These are phyloP conservation scores for Malassezia slooffiae DNA, from an alignment of 1,284 basidiomycete species.

Conservation along the genomic window DNA sequence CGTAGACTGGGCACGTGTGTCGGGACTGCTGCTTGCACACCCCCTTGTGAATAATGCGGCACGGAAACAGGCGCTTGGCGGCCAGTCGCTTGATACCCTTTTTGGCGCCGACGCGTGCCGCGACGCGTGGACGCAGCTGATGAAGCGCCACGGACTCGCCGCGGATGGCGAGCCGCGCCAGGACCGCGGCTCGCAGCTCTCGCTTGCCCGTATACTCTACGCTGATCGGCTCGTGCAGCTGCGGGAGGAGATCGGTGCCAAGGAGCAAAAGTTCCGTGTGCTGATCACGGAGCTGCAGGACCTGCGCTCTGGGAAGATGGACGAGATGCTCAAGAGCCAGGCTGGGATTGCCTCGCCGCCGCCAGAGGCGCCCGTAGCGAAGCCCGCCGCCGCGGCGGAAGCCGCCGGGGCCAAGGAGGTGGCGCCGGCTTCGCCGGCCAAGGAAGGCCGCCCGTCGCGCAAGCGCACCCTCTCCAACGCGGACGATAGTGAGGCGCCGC, in stretches of 20 bases:
- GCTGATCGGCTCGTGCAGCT: constrained; percentile 35
- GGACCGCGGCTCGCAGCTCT: constrained; percentile 27
- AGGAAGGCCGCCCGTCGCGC: not conserved
- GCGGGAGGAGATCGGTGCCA: constrained; percentile 24
- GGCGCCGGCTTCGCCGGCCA: not conserved
- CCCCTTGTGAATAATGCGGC: constrained; percentile 22
- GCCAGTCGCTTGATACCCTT: constrained; percentile 25
- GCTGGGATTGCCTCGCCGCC: not conserved
- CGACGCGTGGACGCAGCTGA: constrained; percentile 29
- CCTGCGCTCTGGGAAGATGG: constrained; percentile 21
- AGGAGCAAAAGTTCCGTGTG: constrained; percentile 26
- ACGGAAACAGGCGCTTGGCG: not conserved
- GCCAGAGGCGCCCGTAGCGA: not conserved
- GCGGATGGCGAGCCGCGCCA: constrained; percentile 8
- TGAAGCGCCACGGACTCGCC: constrained; percentile 24
- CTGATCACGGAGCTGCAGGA: constrained; percentile 24
- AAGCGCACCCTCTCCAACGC: no score
- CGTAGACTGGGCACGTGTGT: constrained; percentile 33
- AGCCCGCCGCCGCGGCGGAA: not conserved
- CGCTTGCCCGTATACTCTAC: constrained; percentile 35
- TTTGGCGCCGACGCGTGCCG: constrained; percentile 36
- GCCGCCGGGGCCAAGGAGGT: not conserved
- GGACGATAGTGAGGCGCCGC: not conserved
- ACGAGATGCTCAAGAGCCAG: constrained; percentile 19
- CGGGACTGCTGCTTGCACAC: constrained; percentile 24